These are phyloP conservation scores for Dactylorhiza incarnata DNA, from an alignment of 106 monocot genomes.

Conservation along the genomic window DNA sequence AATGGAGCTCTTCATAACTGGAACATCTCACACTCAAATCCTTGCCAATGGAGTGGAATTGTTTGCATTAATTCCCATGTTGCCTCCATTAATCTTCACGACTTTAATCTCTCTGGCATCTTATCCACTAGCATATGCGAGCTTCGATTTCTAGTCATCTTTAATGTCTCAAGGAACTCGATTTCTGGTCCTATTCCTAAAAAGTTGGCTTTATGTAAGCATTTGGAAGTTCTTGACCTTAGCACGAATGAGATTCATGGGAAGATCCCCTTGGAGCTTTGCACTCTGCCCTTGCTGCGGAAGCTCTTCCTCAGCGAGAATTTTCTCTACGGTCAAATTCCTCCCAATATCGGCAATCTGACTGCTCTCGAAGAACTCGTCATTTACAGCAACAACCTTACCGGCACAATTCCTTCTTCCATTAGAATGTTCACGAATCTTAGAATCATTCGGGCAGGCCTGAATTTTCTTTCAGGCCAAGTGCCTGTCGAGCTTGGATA, in stretches of 20 bases:
- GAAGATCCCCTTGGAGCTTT: slow-evolving; percentile 41
- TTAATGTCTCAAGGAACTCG: slow-evolving; percentile 53
- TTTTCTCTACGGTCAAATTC: slow-evolving; percentile 52
- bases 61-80: slow-evolving; percentile 31
- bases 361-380: slow-evolving; percentile 56
- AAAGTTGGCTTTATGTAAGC: slow-evolving; percentile 27
- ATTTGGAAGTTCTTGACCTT: slow-evolving; percentile 52
- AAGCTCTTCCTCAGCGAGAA: slow-evolving; percentile 77
- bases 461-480: slow-evolving; percentile 50
- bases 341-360: slow-evolving; percentile 37
- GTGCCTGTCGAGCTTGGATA: slow-evolving; percentile 52
- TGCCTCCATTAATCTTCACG: slow-evolving; percentile 43
- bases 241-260: slow-evolving; percentile 66
- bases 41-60: slow-evolving; percentile 63
- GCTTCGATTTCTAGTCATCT: slow-evolving; percentile 24
- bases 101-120: slow-evolving; percentile 54
- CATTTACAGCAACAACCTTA: slow-evolving; percentile 80
- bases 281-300: slow-evolving; percentile 21
- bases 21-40: slow-evolving; percentile 24
- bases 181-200: slow-evolving; percentile 45
- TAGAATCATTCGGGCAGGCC: slow-evolving; percentile 61
- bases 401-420: slow-evolving; percentile 55
- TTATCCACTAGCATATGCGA: slow-evolving; percentile 43
- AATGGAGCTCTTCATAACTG: slow-evolving; percentile 39
- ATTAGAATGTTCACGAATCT: slow-evolving; percentile 37